These are phyloP conservation scores for Coprinellus aureogranulatus DNA, from an alignment of 768 basidiomycete species.

Conservation along the genomic window DNA sequence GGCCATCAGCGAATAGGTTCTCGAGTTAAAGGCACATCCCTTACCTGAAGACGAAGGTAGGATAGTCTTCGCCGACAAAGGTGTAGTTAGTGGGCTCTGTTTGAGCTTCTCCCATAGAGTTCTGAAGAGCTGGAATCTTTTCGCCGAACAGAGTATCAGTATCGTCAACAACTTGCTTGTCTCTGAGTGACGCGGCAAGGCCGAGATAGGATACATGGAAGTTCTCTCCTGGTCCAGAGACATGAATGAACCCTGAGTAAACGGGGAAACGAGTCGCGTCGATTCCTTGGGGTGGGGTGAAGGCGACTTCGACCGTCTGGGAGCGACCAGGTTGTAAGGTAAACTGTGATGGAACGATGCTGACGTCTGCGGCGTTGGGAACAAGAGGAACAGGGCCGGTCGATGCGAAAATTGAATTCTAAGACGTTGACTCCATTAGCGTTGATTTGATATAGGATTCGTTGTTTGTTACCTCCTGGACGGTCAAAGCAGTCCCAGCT, in stretches of 20 bases:
- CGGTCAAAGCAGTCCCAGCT: conserved; percentile 53
- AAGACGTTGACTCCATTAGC: background rate
- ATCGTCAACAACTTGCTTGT: conserved; percentile 50
- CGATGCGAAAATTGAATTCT: conserved; percentile 25
- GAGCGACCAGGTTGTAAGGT: conserved; percentile 41
- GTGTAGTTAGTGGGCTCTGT: conserved; percentile 41
- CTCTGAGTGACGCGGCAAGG: conserved; percentile 34
- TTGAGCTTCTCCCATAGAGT: conserved; percentile 38
- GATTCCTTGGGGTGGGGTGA: conserved; percentile 43
- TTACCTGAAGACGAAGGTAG: conserved; percentile 37
- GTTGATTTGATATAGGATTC: background rate
- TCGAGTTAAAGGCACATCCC: conserved; percentile 3
- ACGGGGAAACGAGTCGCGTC: conserved; percentile 48
- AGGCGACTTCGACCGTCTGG: conserved; percentile 37
- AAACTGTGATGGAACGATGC: conserved; percentile 40
- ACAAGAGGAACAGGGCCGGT: conserved; percentile 49
- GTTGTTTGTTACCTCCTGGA: conserved; percentile 33
- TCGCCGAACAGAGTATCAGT: conserved; percentile 44
- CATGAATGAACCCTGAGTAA: conserved; percentile 54
- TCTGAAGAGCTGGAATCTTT: conserved; percentile 38
- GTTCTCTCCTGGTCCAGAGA: conserved; percentile 32
- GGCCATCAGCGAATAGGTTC: background rate
- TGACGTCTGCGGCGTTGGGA: conserved; percentile 40
- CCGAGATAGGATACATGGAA: conserved; percentile 46
- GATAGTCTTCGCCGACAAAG: conserved; percentile 38